Percentiles rank a stretch among this genome's conserved stretches.
Conservation (phyloP, 202 grass and related monocot genomes). For the Setaria viridis region DNA sequence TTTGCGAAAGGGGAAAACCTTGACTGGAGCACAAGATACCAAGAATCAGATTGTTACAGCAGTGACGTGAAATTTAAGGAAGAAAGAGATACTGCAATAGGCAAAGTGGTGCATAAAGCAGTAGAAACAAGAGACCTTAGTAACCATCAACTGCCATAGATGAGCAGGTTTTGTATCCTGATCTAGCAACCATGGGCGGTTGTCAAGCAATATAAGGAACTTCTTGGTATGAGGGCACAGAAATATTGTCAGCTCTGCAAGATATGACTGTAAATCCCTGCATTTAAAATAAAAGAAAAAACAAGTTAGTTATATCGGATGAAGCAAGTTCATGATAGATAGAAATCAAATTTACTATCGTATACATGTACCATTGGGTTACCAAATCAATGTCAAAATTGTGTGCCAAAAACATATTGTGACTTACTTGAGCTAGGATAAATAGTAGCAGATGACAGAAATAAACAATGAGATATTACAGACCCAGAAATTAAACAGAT, state of each 20-base stretch:
- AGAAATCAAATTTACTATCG: conserved; percentile 27
- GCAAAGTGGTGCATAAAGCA: conserved; percentile 8
- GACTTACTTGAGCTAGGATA: background rate
- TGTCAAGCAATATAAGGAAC: conserved; percentile 86
- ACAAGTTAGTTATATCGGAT: background rate
- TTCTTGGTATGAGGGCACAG: conserved; percentile 68
- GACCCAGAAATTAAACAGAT: background rate
- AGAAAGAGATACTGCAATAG: background rate
- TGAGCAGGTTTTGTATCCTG: conserved; percentile 80
- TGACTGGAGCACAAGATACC: conserved; percentile 61
- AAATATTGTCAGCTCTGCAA: conserved; percentile 83
- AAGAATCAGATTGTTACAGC: conserved; percentile 24
- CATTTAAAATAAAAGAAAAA: conserved; percentile 38
- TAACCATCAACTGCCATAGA: conserved; percentile 95
- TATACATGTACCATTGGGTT: background rate
- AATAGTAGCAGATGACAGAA: background rate
- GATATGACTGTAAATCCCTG: conserved; percentile 98
- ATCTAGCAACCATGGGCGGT: conserved; percentile 79
- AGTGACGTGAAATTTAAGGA: background rate
- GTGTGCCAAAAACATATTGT: background rate
- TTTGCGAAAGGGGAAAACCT: conserved; percentile 89
- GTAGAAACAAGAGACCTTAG: conserved; percentile 58
- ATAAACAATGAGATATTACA: background rate
- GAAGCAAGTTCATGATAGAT: background rate
- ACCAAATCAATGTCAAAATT: conserved; percentile 14